Evolutionary conservation across 2,329 filamentous ascomycete genomes (phyloP).

Genomic region (Neofusicoccum laricinum): DNA sequence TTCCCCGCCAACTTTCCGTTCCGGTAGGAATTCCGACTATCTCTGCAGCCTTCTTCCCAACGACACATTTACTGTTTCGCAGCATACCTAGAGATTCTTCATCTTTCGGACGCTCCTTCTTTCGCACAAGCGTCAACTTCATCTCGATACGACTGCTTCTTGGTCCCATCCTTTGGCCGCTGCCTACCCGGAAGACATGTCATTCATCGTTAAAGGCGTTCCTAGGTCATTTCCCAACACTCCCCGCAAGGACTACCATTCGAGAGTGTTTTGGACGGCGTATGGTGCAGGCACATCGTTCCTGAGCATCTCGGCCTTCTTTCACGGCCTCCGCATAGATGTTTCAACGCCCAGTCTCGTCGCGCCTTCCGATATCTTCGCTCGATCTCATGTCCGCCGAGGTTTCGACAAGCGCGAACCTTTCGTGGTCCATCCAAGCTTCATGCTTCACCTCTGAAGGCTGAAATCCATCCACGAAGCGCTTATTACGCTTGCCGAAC

Average conservation of each 20-base stretch:
- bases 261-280: not conserved
- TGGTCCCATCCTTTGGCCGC: not conserved
- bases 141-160: not conserved
- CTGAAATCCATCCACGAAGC: not conserved
- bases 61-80: not conserved
- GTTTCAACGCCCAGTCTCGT: not conserved
- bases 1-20: slow-evolving; percentile 9
- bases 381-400: not conserved
- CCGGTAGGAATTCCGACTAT: slow-evolving; percentile 2
- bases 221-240: not conserved
- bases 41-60: not conserved
- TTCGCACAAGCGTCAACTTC: not conserved
- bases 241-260: not conserved
- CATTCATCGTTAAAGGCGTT: not conserved
- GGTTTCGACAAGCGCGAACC: not conserved
- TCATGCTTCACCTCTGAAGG: slow-evolving; percentile 1
- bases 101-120: not conserved
- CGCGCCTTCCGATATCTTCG: not conserved
- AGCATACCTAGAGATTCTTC: not conserved
- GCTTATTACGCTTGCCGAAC: too few species aligned
- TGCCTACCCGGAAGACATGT: not conserved
- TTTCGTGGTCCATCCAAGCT: not conserved
- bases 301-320: not conserved
- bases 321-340: not conserved
- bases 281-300: slow-evolving; percentile 1